Evolutionary conservation across 441 rosid species (phyloP).

Genomic region (Iberis amara): DNA sequence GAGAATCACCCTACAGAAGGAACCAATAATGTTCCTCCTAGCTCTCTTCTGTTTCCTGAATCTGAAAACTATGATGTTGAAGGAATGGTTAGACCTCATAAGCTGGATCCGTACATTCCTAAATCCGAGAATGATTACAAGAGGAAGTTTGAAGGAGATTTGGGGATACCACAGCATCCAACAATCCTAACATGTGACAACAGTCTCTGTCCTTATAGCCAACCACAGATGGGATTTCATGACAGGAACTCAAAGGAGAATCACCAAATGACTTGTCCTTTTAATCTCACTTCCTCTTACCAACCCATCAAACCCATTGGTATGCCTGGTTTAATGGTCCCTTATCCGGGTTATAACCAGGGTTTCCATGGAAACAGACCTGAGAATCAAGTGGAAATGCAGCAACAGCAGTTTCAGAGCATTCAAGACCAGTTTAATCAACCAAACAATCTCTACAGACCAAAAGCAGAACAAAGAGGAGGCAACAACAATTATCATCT

Average conservation of each 20-base stretch:
- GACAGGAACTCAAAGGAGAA: conserved; percentile 27
- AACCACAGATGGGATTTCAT: conserved; percentile 24
- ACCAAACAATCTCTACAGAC: conserved; percentile 16
- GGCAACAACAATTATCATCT: neutral
- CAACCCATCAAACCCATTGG: conserved; percentile 14
- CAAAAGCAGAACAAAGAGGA: conserved; percentile 12
- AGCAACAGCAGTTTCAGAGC: conserved; percentile 9
- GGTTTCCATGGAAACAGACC: neutral
- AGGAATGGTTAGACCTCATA: neutral
- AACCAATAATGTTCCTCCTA: no score
- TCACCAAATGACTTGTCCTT: conserved; percentile 29
- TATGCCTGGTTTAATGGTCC: conserved; percentile 6
- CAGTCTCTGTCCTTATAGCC: conserved; percentile 24
- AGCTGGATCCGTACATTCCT: neutral
- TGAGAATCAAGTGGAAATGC: conserved; percentile 11
- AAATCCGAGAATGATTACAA: conserved; percentile 20
- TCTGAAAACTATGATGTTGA: conserved; percentile 27
- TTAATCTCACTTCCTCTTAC: neutral
- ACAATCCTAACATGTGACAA: conserved; percentile 27
- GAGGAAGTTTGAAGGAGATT: conserved; percentile 25
- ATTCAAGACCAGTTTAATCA: conserved; percentile 12
- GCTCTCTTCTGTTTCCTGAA: conserved; percentile 11
- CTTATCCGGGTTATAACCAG: conserved; percentile 17
- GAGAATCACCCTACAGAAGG: neutral
- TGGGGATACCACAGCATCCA: conserved; percentile 9